Base-by-base conservation (phyloP, 805 yeast species). In the Candida broadrunensis region DNA sequence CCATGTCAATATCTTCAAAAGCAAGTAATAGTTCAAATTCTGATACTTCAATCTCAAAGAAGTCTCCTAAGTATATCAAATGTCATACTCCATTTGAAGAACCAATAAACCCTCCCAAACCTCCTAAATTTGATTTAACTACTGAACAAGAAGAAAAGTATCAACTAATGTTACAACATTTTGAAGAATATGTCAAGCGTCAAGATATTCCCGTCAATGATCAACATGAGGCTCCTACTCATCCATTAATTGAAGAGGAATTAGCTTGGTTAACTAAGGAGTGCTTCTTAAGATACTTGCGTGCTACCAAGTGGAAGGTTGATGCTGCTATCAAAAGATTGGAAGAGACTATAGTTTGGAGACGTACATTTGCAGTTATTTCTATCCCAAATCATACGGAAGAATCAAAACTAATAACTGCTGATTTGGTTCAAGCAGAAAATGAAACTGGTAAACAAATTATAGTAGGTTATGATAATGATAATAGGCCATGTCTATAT, bases 401-500 rank as follows among this genome's bases (percentile, higher is more conserved):
- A 25, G 43, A 56, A 3, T 50, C 54, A 20, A 66, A 66, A 30
- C 41, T 58, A 20, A 46, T 70, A 33, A 63, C 71, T 2, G 63
- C 75, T 1, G 75, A 75, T 2, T 48, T 63, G 27, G 73, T 75
- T 12, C 70, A 68, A 23, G 55, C 56, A 5, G 83, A 78, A 52
- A 76, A 75, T 50, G 60, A 59, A 45, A 73, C 81, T 1, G 83
- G 83, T 14, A 78, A 77, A 48, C 73, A 76, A 43, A 52, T 74
- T n/a, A 58, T 78, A 16, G 52, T 78, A 16, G 83, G 83, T 3
- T 78, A 68, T 50, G 83, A 78, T 53, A 64, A 67, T 38, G 75
- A 75, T 35, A 70, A 74, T 44, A 63, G 82, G 44, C 81, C 82
- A 1, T 65, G 81, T 42, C 58, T 76, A 32, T 77, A 72, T 45